phyloP scores from a whole-genome alignment of 1,284 basidiomycete species.

The Boletus smithii region DNA sequence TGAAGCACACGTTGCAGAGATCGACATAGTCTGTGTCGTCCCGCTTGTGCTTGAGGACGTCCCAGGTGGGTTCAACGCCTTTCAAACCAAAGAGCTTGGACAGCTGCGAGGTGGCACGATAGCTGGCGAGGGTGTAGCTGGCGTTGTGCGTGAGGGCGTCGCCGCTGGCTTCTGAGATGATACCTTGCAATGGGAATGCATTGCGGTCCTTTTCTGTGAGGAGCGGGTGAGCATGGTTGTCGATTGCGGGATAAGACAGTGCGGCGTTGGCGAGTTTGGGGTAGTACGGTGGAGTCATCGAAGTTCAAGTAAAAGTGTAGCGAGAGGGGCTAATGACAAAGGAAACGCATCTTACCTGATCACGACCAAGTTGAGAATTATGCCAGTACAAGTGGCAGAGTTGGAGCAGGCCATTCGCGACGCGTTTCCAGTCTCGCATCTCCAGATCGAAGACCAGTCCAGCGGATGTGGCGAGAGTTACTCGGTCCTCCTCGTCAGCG shows the following conservation, averaged over 20 bases:
- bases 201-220: slow-evolving; percentile 46
- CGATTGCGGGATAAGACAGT: slow-evolving; percentile 51
- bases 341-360: no score
- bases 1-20: slow-evolving; percentile 54
- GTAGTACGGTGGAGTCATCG: slow-evolving; percentile 27
- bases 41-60: slow-evolving; percentile 50
- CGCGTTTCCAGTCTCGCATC: slow-evolving; percentile 57
- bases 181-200: slow-evolving; percentile 53
- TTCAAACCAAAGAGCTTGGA: slow-evolving; percentile 43
- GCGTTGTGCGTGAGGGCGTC: slow-evolving; percentile 46
- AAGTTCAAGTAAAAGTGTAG: not conserved
- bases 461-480: slow-evolving; percentile 79
- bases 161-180: slow-evolving; percentile 62
- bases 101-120: slow-evolving; percentile 56
- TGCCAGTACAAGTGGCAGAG: slow-evolving; percentile 56
- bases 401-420: slow-evolving; percentile 60
- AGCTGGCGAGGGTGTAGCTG: slow-evolving; percentile 53
- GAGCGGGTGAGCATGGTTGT: slow-evolving; percentile 75
- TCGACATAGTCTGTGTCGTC: slow-evolving; percentile 46
- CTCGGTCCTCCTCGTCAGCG: slow-evolving; percentile 68
- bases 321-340: no score
- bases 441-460: slow-evolving; percentile 72
- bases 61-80: slow-evolving; percentile 48
- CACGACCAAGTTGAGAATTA: no score
- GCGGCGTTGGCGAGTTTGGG: slow-evolving; percentile 31